A percentile compares a stretch with the other conserved stretches of the same genome.
These are phyloP conservation scores for Boletus reticulatus DNA, from an alignment of 768 basidiomycete genomes.

Conservation along the genomic window DNA sequence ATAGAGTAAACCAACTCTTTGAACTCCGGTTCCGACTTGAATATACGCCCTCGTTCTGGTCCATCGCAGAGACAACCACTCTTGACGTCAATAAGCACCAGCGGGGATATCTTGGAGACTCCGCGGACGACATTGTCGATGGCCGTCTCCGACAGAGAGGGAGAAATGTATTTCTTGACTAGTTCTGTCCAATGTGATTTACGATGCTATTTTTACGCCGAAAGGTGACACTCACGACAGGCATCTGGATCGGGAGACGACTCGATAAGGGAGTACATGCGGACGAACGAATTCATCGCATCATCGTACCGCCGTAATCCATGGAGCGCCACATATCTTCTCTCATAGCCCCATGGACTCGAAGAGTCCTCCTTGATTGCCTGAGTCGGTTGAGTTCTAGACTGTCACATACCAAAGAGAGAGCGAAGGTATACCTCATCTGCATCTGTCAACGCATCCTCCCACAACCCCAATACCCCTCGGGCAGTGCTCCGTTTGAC, in stretches of 20 bases:
- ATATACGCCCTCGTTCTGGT: neutral
- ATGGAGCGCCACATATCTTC: too few species aligned
- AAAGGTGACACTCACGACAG: neutral
- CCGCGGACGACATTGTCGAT: neutral
- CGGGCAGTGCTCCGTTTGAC: too few species aligned
- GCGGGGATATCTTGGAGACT: neutral
- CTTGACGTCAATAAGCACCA: too few species aligned
- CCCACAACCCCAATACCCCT: too few species aligned
- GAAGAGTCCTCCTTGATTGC: neutral
- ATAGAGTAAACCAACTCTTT: slow-evolving; percentile 3
- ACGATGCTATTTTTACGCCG: neutral
- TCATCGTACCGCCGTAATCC: neutral
- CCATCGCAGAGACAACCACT: too few species aligned
- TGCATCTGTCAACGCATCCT: too few species aligned
- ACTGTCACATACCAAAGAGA: too few species aligned
- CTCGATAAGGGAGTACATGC: neutral
- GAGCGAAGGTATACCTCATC: too few species aligned
- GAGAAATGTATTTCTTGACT: neutral
- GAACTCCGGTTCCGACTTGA: neutral
- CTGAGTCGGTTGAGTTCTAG: neutral
- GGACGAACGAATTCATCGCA: neutral
- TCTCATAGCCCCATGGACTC: neutral
- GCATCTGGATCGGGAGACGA: neutral
- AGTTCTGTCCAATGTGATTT: neutral
- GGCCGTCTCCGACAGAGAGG: neutral